Evolutionary conservation across 1,284 basidiomycete genomes (phyloP), one percentile per base, ranked within the genome.

Genomic region (Sanghuangporus weigelae): DNA sequence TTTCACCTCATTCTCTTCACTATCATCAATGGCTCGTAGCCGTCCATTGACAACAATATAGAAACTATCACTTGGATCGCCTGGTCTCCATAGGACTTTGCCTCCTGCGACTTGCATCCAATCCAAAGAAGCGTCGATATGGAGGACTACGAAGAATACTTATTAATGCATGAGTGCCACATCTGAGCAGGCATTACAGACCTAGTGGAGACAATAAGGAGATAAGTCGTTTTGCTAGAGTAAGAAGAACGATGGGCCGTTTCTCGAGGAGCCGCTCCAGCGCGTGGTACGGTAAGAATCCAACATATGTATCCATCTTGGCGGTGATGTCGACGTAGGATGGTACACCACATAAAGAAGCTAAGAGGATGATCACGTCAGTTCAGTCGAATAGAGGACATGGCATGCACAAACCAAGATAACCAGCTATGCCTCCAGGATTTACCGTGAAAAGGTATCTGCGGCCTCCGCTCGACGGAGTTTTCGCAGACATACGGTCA

Each of bases 1-100:
- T 31, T 86, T 86, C 44, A 97, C 87, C 38, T 84, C 87, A 5
- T 87, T 88, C 36, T 82, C 81, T 21, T 90, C 84, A 23, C 80
- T 81, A 70, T 92, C 90, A 11, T 83, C 82, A 66, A 91, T 88
- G 1, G 95, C 91, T 66, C 96, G 87, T 19, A 99, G 77, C 67
- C 96, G 95, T 46, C 96, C 96, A 71, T 98, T 98, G 76, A 99
- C 96, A 68, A 99, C 94, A 62, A 99, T 97, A 75, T 97, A 99
- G 75, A 99, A 98, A 71, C 95, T 96, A 70, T 97, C 93, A 72
- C 90, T 93, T 31, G 78, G 79, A 69, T 98, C 97, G 39, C 93
- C 88, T 50, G 96, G 91, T 31, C 96, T 84, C 87, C 95, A 98
- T 59, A 97, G 81, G 46, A 95, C 88, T 73, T 95, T 94, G 0